Base-by-base conservation (phyloP, 306 rosid genomes). In the Lathyrus aphaca region DNA sequence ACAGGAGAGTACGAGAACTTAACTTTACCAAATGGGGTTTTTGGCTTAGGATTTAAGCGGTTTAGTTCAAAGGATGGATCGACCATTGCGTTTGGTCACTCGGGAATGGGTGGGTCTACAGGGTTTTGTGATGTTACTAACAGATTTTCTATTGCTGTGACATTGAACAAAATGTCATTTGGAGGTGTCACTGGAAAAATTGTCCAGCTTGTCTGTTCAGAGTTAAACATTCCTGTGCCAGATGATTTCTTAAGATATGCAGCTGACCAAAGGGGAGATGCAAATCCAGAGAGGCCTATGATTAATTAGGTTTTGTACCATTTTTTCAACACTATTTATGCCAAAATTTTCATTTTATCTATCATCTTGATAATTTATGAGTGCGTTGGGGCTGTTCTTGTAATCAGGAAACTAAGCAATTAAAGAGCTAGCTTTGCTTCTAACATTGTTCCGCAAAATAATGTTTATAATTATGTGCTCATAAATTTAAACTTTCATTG, bases 71-170 rank as follows among this genome's bases (percentile, higher is more conserved):
- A 79, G 66, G 87, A 93, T 8, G 89, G 87, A 18, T 79, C 95
- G 9, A 73, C 87, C 67, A 46, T 81, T 59, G 91, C 86, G 23
- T 91, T 91, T 79, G 99, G 99, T 59, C 97, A 95, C 82, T 86
- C 99, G 0, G 99, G 99, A 48, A 87, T 95, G 90, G 99, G 97
- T 46, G 99, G 99, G 16, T 91, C 99, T 30, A 87, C 96, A 1
- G 96, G 93, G 14, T 95, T 81, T 72, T 89, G 89, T 66, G 87
- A 89, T 72, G 81, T 70, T 15, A 80, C 84, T 17, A 85, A 91
- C 65, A 82, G 76, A 68, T 89, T 95, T 81, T 50, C 97, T 4
- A 95, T 95, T 59, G 84, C 93, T 30, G 96, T 95, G 82, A 95
- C 95, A 23, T 68, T 91, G 58, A 95, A 95, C 80, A 95, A 89